Conservation (phyloP, 768 basidiomycete genomes). For the Tephrocybe sp. region DNA sequence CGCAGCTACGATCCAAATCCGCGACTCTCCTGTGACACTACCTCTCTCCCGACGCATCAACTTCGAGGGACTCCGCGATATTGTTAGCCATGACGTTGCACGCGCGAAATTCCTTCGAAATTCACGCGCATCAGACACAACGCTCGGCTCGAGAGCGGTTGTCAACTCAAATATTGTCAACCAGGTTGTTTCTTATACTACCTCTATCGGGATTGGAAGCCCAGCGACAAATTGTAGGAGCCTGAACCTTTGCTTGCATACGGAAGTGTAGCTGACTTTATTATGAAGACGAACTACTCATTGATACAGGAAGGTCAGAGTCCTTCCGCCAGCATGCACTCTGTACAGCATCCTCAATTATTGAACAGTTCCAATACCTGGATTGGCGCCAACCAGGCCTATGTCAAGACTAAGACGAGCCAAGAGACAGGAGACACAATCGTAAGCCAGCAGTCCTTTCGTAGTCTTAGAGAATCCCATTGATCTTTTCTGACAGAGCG, state of each 20-base stretch:
- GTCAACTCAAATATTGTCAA: conserved; percentile 38
- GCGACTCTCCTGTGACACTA: background rate
- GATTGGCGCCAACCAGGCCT: conserved; percentile 54
- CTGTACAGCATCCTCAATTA: too few species aligned
- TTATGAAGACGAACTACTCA: conserved; percentile 46
- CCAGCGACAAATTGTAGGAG: conserved; percentile 51
- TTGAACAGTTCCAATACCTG: conserved; percentile 69
- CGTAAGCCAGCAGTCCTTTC: conserved; percentile 32
- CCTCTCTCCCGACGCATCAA: conserved; percentile 52
- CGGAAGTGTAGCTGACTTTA: background rate
- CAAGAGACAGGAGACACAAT: conserved; percentile 43
- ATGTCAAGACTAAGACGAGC: conserved; percentile 50
- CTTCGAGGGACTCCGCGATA: conserved; percentile 42
- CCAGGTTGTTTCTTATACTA: conserved; percentile 40
- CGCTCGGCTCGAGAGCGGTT: conserved; percentile 25
- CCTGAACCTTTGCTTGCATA: background rate
- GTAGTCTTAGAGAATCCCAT: background rate
- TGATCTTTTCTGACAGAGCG: conserved; percentile 32
- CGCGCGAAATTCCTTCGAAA: conserved; percentile 45
- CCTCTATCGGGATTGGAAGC: conserved; percentile 51
- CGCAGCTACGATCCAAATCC: background rate
- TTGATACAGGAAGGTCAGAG: conserved; percentile 58
- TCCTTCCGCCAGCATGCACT: background rate
- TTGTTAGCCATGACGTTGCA: conserved; percentile 50
- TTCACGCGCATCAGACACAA: conserved; percentile 32